A percentile compares a stretch with the other conserved stretches of the same genome.
Conservation (phyloP, 768 basidiomycete genomes). For the Naganishia onofrii region DNA sequence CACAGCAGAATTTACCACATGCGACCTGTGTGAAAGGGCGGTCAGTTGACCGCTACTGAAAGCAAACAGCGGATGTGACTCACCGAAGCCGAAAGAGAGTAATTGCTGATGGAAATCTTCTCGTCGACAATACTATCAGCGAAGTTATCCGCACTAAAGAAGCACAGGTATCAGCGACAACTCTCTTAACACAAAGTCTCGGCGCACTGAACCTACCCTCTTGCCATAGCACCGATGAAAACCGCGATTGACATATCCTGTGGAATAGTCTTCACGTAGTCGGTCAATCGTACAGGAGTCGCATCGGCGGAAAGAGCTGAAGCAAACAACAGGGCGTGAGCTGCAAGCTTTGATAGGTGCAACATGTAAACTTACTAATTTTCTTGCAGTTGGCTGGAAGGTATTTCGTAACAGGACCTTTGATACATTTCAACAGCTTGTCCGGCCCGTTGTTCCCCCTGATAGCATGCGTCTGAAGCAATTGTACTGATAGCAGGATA, state of each 20-base stretch:
- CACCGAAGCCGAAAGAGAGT: conserved; percentile 71
- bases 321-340: conserved; percentile 10
- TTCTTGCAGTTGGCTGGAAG: conserved; percentile 93
- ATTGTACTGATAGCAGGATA: conserved; percentile 67
- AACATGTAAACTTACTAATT: conserved; percentile 66
- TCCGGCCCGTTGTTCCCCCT: conserved; percentile 94
- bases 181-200: not conserved
- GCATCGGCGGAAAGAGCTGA: conserved; percentile 89
- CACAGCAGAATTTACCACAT: conserved; percentile 80
- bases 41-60: conserved; percentile 5
- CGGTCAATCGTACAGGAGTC: conserved; percentile 71
- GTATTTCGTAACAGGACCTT: conserved; percentile 94
- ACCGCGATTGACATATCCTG: conserved; percentile 85
- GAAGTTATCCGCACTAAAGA: conserved; percentile 73
- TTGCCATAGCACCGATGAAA: conserved; percentile 97
- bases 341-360: not conserved
- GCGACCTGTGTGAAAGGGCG: conserved; percentile 63
- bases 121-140: conserved; percentile 91
- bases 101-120: conserved; percentile 94
- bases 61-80: conserved; percentile 6
- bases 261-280: conserved; percentile 80
- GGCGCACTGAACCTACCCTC: conserved; percentile 57
- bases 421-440: conserved; percentile 94
- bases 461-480: conserved; percentile 92
- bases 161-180: conserved; percentile 33